Evolutionary conservation across 2,329 filamentous ascomycete genomes (phyloP).

Genomic region (Scytalidium lignicola): DNA sequence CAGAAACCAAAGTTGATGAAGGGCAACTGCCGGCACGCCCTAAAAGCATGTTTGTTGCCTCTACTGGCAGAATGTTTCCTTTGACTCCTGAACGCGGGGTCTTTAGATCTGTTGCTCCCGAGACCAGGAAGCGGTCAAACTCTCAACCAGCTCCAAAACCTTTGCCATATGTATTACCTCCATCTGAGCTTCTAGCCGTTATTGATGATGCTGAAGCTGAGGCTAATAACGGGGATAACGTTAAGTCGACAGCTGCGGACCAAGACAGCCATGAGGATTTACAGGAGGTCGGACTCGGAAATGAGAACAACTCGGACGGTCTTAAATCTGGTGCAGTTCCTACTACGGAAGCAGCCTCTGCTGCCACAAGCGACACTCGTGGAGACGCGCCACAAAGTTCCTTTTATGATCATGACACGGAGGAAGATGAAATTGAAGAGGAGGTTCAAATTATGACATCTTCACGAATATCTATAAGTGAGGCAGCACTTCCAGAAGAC

Average conservation of each 20-base stretch:
- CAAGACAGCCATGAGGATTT: neutral
- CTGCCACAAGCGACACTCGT: neutral
- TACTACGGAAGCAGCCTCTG: neutral
- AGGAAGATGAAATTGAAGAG: slow-evolving; percentile 24
- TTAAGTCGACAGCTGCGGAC: neutral
- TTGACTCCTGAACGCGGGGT: neutral
- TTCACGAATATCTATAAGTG: slow-evolving; percentile 26
- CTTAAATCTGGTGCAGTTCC: too few relatives aligned
- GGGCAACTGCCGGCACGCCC: slow-evolving; percentile 31
- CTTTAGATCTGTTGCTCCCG: slow-evolving; percentile 11
- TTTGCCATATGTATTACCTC: slow-evolving; percentile 13
- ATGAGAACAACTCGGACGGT: neutral
- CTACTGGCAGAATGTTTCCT: neutral
- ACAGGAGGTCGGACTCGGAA: neutral
- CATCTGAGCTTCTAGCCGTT: slow-evolving; percentile 12
- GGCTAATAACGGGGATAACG: neutral
- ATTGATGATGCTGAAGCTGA: slow-evolving; percentile 2
- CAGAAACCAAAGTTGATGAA: slow-evolving; percentile 33
- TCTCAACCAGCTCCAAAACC: slow-evolving; percentile 22
- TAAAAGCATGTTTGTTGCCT: slow-evolving; percentile 35
- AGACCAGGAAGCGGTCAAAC: slow-evolving; percentile 22
- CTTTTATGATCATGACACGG: slow-evolving; percentile 9
- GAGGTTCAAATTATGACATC: slow-evolving; percentile 31
- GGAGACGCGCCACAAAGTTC: neutral
- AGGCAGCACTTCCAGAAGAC: slow-evolving; percentile 20